Conservation (phyloP, 805 yeast genomes). For the Yarrowia hollandica region DNA sequence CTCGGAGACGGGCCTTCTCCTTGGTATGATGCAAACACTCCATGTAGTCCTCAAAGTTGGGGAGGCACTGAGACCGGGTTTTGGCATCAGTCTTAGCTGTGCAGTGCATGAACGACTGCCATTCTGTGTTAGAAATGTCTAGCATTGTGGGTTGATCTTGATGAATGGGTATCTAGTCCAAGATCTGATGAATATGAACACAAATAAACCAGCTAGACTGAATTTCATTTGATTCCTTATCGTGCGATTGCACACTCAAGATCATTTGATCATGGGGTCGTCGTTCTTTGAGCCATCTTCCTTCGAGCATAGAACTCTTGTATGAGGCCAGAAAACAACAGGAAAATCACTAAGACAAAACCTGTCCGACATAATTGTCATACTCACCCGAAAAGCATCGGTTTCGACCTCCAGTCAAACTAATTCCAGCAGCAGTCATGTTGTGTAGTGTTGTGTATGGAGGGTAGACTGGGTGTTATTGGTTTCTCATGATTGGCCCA, state of each 20-base stretch:
- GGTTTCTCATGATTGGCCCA: constrained; percentile 28
- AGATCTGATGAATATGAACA: background rate
- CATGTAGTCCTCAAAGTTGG: constrained; percentile 49
- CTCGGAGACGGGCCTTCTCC: constrained; percentile 41
- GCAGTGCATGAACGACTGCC: constrained; percentile 51
- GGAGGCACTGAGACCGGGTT: constrained; percentile 42
- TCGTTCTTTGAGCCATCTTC: background rate
- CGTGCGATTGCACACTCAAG: background rate
- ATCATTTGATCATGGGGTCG: background rate
- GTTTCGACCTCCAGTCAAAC: constrained; percentile 48
- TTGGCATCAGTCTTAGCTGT: constrained; percentile 43
- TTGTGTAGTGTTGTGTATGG: constrained; percentile 20
- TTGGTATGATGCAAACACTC: constrained; percentile 54
- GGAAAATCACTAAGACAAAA: background rate
- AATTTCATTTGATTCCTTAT: background rate
- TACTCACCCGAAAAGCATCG: constrained; percentile 50
- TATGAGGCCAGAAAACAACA: background rate
- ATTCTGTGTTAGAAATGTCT: constrained; percentile 37
- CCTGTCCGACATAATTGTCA: background rate
- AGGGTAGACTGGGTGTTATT: constrained; percentile 12
- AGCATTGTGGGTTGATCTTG: background rate
- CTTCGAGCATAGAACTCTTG: background rate
- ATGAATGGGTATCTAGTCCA: background rate
- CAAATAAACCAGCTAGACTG: too few relatives aligned
- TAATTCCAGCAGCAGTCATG: constrained; percentile 45